These are phyloP conservation scores for Hemileccinum rubropunctum DNA, from an alignment of 768 basidiomycete species.

Conservation along the genomic window DNA sequence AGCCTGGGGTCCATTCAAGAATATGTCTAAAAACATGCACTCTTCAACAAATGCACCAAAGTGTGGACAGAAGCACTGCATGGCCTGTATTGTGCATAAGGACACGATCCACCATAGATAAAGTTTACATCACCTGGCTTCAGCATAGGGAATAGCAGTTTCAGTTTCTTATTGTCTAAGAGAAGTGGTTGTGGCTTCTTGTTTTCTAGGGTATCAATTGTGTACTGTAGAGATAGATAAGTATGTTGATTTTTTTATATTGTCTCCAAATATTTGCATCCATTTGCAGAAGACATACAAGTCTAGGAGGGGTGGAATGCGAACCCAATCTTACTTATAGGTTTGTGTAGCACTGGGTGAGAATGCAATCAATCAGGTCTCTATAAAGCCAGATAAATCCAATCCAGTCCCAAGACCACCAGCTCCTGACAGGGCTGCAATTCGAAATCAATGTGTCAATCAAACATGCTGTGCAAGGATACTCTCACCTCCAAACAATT, in stretches of 20 bases:
- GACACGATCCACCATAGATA: constrained; percentile 67
- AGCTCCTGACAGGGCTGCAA: constrained; percentile 64
- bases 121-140: constrained; percentile 60
- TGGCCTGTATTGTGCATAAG: no score
- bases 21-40: no score
- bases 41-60: no score
- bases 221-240: constrained; percentile 57
- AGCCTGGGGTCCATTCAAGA: no score
- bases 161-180: constrained; percentile 37
- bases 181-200: constrained; percentile 38
- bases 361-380: constrained; percentile 68
- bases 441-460: neutral
- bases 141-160: constrained; percentile 50
- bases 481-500: constrained; percentile 63
- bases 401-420: constrained; percentile 73
- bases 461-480: neutral
- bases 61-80: no score
- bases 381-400: constrained; percentile 55
- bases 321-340: constrained; percentile 44
- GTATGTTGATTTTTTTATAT: constrained; percentile 62
- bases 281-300: constrained; percentile 35
- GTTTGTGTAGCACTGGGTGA: constrained; percentile 62
- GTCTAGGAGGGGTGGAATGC: neutral
- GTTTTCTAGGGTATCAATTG: constrained; percentile 46
- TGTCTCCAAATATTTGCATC: constrained; percentile 60